Percentiles rank a stretch among this genome's conserved stretches.
Evolutionary conservation across 495 filamentous ascomycete genomes (phyloP).

Genomic region (Podospora bellae-mahoneyi): DNA sequence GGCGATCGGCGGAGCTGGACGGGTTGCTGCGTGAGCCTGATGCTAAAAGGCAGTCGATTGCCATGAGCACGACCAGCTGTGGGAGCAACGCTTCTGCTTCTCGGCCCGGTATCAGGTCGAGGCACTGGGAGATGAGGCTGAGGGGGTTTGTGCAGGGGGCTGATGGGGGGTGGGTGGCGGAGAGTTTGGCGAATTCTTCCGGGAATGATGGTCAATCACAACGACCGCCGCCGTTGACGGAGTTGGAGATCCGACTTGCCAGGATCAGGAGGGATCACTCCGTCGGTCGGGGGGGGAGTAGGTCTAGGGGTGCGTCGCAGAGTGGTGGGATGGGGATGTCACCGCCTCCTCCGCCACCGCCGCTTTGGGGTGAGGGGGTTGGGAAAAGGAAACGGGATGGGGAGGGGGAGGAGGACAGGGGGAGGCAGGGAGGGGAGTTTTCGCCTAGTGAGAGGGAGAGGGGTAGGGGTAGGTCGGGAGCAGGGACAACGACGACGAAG

Average conservation of each 20-base stretch:
- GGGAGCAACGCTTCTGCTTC: background rate
- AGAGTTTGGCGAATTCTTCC: constrained; percentile 35
- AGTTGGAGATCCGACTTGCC: background rate
- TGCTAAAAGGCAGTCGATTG: constrained; percentile 20
- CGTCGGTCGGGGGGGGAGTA: background rate
- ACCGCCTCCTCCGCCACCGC: constrained; percentile 12
- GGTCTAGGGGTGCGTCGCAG: constrained; percentile 3
- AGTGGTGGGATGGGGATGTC: background rate
- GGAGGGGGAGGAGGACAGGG: background rate
- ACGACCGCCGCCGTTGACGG: background rate
- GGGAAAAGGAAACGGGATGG: constrained; percentile 17
- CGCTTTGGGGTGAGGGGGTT: background rate
- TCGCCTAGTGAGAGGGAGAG: constrained; percentile 15
- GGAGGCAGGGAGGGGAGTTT: background rate
- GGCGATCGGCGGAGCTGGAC: constrained; percentile 23
- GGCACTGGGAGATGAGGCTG: constrained; percentile 42
- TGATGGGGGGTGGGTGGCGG: constrained; percentile 42
- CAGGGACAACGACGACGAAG: constrained; percentile 16
- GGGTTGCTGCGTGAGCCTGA: constrained; percentile 14
- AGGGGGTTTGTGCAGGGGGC: constrained; percentile 43
- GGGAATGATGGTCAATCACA: background rate
- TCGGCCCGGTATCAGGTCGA: constrained; percentile 20
- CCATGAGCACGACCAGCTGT: background rate
- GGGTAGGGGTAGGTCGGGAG: background rate
- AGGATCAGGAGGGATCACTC: constrained; percentile 3